phyloP scores from a whole-genome alignment of 2,329 filamentous ascomycete genomes.

The Talaromyces sp. region DNA sequence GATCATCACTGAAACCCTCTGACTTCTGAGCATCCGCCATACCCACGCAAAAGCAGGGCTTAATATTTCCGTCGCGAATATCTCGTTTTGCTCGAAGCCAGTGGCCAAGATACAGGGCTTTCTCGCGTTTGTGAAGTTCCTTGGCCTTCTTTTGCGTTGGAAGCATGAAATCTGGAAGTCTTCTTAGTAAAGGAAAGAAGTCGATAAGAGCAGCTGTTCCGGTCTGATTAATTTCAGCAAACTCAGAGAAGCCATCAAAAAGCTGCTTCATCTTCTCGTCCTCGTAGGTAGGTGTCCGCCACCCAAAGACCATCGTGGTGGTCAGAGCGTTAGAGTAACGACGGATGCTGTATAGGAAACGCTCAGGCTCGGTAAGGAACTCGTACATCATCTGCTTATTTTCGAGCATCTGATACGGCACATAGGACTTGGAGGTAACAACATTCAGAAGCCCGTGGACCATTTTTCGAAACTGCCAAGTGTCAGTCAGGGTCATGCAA shows the following conservation, averaged over 20 bases:
- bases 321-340: not conserved
- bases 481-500: not conserved
- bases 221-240: not conserved
- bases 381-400: not conserved
- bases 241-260: not conserved
- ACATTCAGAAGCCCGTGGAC: slow-evolving; percentile 28
- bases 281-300: not conserved
- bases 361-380: not conserved
- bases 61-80: slow-evolving; percentile 17
- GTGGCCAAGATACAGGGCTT: slow-evolving; percentile 19
- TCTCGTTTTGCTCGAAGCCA: slow-evolving; percentile 22
- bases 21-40: slow-evolving; percentile 21
- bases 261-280: not conserved
- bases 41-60: slow-evolving; percentile 23
- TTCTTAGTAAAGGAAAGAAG: slow-evolving; percentile 22
- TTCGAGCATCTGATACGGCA: slow-evolving; percentile 25
- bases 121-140: slow-evolving; percentile 21
- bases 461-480: slow-evolving; percentile 21
- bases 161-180: slow-evolving; percentile 22
- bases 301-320: not conserved
- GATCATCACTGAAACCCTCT: slow-evolving; percentile 23
- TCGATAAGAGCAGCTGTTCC: slow-evolving; percentile 21
- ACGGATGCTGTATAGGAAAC: not conserved
- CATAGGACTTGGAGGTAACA: slow-evolving; percentile 22
- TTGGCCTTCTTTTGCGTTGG: slow-evolving; percentile 19